Evolutionary conservation across 2,329 filamentous ascomycete genomes (phyloP).

Genomic region (Stemphylium vesicarium): DNA sequence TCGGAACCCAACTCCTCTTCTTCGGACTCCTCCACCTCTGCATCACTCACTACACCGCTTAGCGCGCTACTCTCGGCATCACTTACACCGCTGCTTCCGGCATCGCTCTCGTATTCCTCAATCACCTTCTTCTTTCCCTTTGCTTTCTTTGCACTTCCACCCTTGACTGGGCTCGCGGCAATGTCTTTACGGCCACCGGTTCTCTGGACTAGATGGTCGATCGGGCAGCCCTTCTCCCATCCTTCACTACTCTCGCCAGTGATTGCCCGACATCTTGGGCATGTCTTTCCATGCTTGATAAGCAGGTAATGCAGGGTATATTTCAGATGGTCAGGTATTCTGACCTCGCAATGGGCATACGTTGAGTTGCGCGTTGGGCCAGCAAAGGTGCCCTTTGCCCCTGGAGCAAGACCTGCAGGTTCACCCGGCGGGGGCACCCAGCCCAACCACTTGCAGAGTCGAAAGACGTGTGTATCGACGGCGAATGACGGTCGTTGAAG

Average conservation of each 20-base stretch:
- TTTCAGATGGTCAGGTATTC: slow-evolving; percentile 67
- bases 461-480: slow-evolving; percentile 71
- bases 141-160: slow-evolving; percentile 19
- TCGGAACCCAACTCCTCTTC: slow-evolving; percentile 3
- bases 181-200: slow-evolving; percentile 61
- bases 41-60: slow-evolving; percentile 39
- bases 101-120: slow-evolving; percentile 35
- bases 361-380: slow-evolving; percentile 59
- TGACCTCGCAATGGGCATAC: slow-evolving; percentile 66
- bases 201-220: slow-evolving; percentile 67
- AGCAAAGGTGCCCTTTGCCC: slow-evolving; percentile 50
- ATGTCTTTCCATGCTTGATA: slow-evolving; percentile 67
- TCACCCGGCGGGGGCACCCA: slow-evolving; percentile 62
- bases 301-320: slow-evolving; percentile 68
- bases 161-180: slow-evolving; percentile 22
- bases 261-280: slow-evolving; percentile 65
- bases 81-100: slow-evolving; percentile 25
- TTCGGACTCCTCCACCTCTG: slow-evolving; percentile 24
- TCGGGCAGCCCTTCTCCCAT: slow-evolving; percentile 69
- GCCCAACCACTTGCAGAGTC: slow-evolving; percentile 65
- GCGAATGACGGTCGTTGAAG: slow-evolving; percentile 68
- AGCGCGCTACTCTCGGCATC: slow-evolving; percentile 19
- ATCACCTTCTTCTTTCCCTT: slow-evolving; percentile 20
- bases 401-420: slow-evolving; percentile 37
- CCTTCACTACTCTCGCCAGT: slow-evolving; percentile 66